Conservation (phyloP, 2,329 filamentous ascomycete species). For the Xenosphaeropsis pyriputrescens region DNA sequence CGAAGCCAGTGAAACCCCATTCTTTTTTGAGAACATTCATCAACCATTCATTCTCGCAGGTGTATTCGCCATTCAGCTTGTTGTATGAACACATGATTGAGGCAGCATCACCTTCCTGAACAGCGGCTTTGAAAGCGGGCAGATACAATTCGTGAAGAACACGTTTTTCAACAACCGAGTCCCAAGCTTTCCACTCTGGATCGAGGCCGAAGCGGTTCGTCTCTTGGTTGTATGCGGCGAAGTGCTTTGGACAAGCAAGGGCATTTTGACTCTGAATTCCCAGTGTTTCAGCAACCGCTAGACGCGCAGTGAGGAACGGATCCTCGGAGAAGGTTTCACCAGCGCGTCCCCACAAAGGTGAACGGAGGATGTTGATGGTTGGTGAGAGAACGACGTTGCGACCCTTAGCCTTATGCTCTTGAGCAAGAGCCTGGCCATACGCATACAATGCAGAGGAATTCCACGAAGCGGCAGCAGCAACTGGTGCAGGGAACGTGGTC, state of each 20-base stretch:
- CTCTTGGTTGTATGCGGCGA: constrained; percentile 27
- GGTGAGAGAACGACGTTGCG: constrained; percentile 56
- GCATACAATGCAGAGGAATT: constrained; percentile 35
- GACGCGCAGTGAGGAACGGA: constrained; percentile 25
- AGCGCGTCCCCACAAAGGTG: constrained; percentile 28
- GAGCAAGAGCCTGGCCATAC: constrained; percentile 34
- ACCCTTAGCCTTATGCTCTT: constrained; percentile 38
- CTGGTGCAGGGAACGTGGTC: constrained; percentile 51
- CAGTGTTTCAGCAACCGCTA: constrained; percentile 24
- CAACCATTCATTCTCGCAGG: constrained; percentile 23
- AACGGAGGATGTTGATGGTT: constrained; percentile 31
- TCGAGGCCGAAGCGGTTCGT: constrained; percentile 11
- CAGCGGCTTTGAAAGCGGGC: constrained; percentile 26
- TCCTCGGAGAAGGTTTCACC: constrained; percentile 34
- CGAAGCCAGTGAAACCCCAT: constrained; percentile 28
- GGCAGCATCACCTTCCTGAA: constrained; percentile 23
- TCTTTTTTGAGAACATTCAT: constrained; percentile 25
- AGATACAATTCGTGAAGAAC: constrained; percentile 26
- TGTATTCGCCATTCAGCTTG: constrained; percentile 28
- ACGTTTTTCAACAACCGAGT: constrained; percentile 20
- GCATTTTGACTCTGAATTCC: constrained; percentile 25
- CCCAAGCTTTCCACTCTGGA: constrained; percentile 12
- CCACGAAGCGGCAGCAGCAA: constrained; percentile 42
- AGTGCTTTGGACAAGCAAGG: constrained; percentile 28
- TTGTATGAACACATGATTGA: constrained; percentile 32